Conservation (phyloP, 192 early-diverging fungal genomes). For the Lunasporangiospora selenospora region DNA sequence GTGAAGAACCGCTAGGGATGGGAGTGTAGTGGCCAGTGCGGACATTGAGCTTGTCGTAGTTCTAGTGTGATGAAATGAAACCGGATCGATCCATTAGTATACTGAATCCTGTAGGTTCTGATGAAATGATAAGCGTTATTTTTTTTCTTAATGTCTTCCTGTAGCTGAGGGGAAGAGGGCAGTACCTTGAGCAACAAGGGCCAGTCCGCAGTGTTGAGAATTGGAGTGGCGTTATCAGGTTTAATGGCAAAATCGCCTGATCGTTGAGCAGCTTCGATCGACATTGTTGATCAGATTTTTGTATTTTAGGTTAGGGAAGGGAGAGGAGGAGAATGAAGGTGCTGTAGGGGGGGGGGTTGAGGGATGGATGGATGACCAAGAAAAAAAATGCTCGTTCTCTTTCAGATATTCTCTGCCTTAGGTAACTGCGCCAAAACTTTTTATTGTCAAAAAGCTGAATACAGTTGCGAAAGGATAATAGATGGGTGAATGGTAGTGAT, state of each 20-base stretch:
- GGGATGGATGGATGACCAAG: no score
- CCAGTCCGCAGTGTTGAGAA: constrained; percentile 94
- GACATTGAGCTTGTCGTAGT: constrained; percentile 98
- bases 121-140: background rate
- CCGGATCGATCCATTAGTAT: background rate
- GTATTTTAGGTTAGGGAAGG: no score
- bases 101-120: background rate
- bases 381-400: no score
- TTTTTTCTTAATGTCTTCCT: no score
- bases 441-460: constrained; percentile 41
- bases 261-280: constrained; percentile 44
- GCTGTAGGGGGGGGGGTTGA: no score
- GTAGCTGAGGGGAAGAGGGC: no score
- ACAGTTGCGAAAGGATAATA: constrained; percentile 43
- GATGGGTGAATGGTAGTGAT: background rate
- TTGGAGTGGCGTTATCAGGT: constrained; percentile 76
- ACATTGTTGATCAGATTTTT: no score
- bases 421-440: constrained; percentile 46
- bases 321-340: no score
- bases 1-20: constrained; percentile 93
- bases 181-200: constrained; percentile 94
- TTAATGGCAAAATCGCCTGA: constrained; percentile 75
- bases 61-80: constrained; percentile 51
- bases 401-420: constrained; percentile 49
- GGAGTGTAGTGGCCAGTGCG: constrained; percentile 98